Evolutionary conservation across 176 grass and related monocot genomes (phyloP).

Genomic region (Rhynchospora tenuis): DNA sequence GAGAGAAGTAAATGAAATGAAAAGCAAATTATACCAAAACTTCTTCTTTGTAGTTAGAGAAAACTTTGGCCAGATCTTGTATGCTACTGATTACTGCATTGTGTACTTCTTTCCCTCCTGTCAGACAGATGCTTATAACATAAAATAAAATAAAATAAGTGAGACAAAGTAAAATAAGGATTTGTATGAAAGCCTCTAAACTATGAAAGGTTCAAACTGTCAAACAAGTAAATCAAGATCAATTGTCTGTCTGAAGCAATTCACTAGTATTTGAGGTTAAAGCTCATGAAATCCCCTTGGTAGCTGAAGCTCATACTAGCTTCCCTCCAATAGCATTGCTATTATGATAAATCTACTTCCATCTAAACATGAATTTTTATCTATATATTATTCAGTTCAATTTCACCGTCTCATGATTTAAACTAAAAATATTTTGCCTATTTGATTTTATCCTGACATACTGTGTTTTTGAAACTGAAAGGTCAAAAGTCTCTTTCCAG

Average conservation of each 20-base stretch:
- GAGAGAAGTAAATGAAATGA: not conserved
- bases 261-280: not conserved
- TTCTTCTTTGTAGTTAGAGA: constrained; percentile 87
- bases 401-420: constrained; percentile 1
- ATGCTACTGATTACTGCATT: constrained; percentile 96
- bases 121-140: constrained; percentile 72
- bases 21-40: constrained; percentile 54
- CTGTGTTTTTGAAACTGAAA: not conserved
- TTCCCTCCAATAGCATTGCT: too few relatives aligned
- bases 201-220: not conserved
- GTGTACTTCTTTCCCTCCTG: constrained; percentile 87
- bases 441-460: not conserved
- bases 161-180: constrained; percentile 23
- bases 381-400: not conserved
- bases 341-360: too few relatives aligned
- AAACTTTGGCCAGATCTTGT: constrained; percentile 87
- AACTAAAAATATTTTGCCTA: not conserved
- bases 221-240: not conserved
- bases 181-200: not conserved
- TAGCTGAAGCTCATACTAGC: not conserved
- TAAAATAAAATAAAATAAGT: constrained; percentile 18
- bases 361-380: not conserved
- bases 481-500: not conserved
- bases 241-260: not conserved
- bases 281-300: not conserved